Base-by-base conservation (phyloP, 306 rosid genomes). In the Citrullus amarus region DNA sequence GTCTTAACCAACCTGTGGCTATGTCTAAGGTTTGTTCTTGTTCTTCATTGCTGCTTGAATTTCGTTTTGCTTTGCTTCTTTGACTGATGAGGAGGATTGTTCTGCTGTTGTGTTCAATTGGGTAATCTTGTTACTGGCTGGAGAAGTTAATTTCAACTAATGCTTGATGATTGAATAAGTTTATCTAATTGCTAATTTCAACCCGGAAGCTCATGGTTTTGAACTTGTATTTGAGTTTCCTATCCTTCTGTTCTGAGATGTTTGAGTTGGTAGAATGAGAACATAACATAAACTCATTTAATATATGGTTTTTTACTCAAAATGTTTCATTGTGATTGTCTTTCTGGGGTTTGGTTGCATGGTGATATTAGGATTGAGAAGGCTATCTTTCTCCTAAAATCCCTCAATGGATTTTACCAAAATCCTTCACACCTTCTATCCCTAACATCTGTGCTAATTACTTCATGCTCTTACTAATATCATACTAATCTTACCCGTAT, bases 1-100 rank as follows among this genome's bases (percentile, higher is more conserved):
- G 97, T 2, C 91, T 92, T 68, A 95, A 85, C 72, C 93, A 96
- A 25, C 82, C 96, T 72, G 85, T 93, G 2, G 76, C 97, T 63
- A 81, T 88, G 83, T 28, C 90, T 76, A 93, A 91, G 97, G 98
- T 92, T 44, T 69, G 53, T 44, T 20, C 56, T 14, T 53, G 44
- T 50, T 54, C 62, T 74, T 74, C 61, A 54, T 74, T 53, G 38
- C 57, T 70, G 50, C 77, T 76, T 28, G 18, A 20, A 59, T 20
- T 13, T 57, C 51, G 7, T 76, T 22, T 57, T 41, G 34, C 11
- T 76, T 73, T 84, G 71, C 22, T 73, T 51, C n/a, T 44, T 30
- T 71, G 58, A 41, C 61, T 7, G 58, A 30, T 4, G 6, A 13
- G 44, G 43, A 51, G 78, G 39, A 53, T 73, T 67, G 53, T 41